A percentile compares a stretch with the other conserved stretches of the same genome.
These are phyloP conservation scores for Ploettnerulaceae sp. DNA, from an alignment of 2,329 filamentous ascomycete genomes.

Conservation along the genomic window DNA sequence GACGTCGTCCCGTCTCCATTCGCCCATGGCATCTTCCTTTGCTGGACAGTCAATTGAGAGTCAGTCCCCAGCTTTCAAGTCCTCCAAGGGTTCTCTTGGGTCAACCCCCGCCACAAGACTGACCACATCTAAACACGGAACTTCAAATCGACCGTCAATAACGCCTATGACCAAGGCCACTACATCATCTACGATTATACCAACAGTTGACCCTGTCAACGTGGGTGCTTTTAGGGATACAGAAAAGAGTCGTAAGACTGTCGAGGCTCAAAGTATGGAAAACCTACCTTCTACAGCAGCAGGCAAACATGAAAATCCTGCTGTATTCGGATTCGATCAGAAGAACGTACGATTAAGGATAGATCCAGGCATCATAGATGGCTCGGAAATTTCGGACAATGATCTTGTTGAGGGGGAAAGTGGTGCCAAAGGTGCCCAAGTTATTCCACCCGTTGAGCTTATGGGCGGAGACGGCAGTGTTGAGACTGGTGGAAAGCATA, in stretches of 20 bases:
- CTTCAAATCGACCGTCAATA: slow-evolving; percentile 28
- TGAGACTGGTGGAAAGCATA: slow-evolving; percentile 28
- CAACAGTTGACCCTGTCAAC: slow-evolving; percentile 46
- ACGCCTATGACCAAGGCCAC: slow-evolving; percentile 32
- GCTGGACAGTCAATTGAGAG: slow-evolving; percentile 28
- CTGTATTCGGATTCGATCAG: slow-evolving; percentile 21
- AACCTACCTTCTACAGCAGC: slow-evolving; percentile 6
- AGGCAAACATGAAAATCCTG: slow-evolving; percentile 13
- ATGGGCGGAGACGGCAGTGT: slow-evolving; percentile 24
- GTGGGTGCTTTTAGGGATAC: slow-evolving; percentile 45
- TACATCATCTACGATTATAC: slow-evolving; percentile 31
- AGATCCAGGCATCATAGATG: slow-evolving; percentile 18
- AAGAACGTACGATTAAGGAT: slow-evolving; percentile 13
- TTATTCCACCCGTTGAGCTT: slow-evolving; percentile 8
- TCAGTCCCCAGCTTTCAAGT: slow-evolving; percentile 31
- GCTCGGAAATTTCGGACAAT: slow-evolving; percentile 23
- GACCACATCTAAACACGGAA: slow-evolving; percentile 27
- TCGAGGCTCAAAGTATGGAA: slow-evolving; percentile 23
- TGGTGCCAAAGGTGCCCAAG: background rate
- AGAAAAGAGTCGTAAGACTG: slow-evolving; percentile 40
- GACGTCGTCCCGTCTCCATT: slow-evolving; percentile 32
- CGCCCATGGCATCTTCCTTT: slow-evolving; percentile 30
- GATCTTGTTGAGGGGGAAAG: slow-evolving; percentile 11
- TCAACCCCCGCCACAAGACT: slow-evolving; percentile 29
- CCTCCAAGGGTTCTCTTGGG: slow-evolving; percentile 30